Evolutionary conservation across 257 asterid species (phyloP).

Genomic region (Plantago major): DNA sequence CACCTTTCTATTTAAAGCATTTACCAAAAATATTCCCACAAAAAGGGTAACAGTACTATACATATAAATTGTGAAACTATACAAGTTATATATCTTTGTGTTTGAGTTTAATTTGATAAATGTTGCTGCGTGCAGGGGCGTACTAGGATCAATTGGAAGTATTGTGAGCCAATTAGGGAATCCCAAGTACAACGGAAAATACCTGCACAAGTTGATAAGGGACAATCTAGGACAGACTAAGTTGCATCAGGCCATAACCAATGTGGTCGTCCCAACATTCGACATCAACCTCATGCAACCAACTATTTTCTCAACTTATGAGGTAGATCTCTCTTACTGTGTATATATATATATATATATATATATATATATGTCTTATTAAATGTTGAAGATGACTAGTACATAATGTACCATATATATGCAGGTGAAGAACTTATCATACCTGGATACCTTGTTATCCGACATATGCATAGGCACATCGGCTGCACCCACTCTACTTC

Average conservation of each 20-base stretch:
- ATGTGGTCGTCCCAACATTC: slow-evolving; percentile 51
- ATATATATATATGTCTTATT: not conserved
- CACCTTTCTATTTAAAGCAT: slow-evolving; percentile 37
- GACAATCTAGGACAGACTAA: slow-evolving; percentile 33
- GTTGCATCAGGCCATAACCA: slow-evolving; percentile 34
- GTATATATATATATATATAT: not conserved
- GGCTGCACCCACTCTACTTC: slow-evolving; percentile 58
- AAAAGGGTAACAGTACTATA: slow-evolving; percentile 4
- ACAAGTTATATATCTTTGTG: not conserved
- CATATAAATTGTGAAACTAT: not conserved
- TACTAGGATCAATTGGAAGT: slow-evolving; percentile 16
- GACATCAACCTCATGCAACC: slow-evolving; percentile 48
- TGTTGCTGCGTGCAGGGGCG: slow-evolving; percentile 25
- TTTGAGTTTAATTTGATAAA: no score
- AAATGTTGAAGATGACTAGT: not conserved
- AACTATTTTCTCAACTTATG: slow-evolving; percentile 37
- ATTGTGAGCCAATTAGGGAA: slow-evolving; percentile 17
- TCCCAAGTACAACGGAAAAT: slow-evolving; percentile 41
- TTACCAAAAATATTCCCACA: slow-evolving; percentile 41
- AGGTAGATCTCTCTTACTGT: slow-evolving; percentile 22
- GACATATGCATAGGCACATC: slow-evolving; percentile 58
- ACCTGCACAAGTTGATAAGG: slow-evolving; percentile 31
- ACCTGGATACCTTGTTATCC: slow-evolving; percentile 30
- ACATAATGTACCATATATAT: not conserved
- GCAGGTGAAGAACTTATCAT: slow-evolving; percentile 13